phyloP scores from a whole-genome alignment of 345 rosid species.

The Dimocarpus longan region DNA sequence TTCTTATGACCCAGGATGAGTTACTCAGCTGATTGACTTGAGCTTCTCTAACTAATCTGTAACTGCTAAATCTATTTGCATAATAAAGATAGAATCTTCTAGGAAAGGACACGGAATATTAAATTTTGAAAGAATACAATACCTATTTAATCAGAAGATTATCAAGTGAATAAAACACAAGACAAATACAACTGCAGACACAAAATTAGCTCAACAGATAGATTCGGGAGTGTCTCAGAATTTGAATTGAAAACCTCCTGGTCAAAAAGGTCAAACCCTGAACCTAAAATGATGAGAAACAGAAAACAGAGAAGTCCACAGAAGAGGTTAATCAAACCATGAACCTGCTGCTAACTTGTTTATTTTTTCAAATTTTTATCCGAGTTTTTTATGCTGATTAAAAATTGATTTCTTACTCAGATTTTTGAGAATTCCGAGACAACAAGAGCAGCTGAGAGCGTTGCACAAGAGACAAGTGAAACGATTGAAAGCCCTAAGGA shows the following conservation, averaged over 20 bases:
- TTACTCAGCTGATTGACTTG: background rate
- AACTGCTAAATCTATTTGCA: background rate
- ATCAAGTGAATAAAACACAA: background rate
- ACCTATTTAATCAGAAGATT: background rate
- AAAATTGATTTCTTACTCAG: constrained; percentile 9
- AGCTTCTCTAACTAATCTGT: background rate
- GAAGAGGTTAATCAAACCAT: constrained; percentile 22
- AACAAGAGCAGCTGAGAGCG: constrained; percentile 8
- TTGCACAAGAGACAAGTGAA: constrained; percentile 6
- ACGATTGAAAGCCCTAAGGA: constrained; percentile 16
- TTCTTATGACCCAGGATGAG: background rate
- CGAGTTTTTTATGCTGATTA: constrained; percentile 3
- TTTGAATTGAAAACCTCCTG: no score
- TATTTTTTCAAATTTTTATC: background rate
- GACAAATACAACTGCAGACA: background rate
- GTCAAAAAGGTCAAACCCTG: no score
- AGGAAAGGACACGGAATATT: background rate
- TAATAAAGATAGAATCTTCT: no score
- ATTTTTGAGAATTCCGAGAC: constrained; percentile 9
- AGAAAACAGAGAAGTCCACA: background rate
- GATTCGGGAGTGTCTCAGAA: background rate
- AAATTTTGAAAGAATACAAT: background rate
- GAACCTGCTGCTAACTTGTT: background rate
- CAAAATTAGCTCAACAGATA: background rate
- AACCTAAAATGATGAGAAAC: constrained; percentile 8